These are phyloP conservation scores for Sarocladium oryzae DNA, from an alignment of 2,329 filamentous ascomycete genomes.

Conservation along the genomic window DNA sequence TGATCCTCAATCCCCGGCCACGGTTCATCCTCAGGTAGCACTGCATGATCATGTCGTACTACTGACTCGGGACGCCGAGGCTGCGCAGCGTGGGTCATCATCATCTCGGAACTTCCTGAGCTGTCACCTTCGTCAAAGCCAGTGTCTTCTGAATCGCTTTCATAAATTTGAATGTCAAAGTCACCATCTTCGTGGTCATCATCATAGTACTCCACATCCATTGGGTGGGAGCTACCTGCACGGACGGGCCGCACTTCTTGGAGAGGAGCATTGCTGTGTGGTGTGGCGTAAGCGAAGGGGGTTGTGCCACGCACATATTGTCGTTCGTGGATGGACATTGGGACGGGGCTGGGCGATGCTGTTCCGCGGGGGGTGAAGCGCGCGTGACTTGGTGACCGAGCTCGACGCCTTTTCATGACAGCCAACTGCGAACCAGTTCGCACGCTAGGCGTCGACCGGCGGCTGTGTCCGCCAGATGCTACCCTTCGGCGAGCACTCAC, in stretches of 20 bases:
- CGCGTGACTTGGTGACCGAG: slow-evolving; percentile 50
- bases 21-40: slow-evolving; percentile 45
- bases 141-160: slow-evolving; percentile 28
- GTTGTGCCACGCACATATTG: slow-evolving; percentile 36
- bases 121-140: slow-evolving; percentile 22
- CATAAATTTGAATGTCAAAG: slow-evolving; percentile 28
- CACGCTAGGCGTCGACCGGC: slow-evolving; percentile 25
- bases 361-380: slow-evolving; percentile 52
- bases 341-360: slow-evolving; percentile 38
- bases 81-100: slow-evolving; percentile 20
- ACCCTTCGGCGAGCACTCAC: slow-evolving; percentile 37
- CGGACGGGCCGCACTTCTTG: slow-evolving; percentile 30
- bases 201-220: slow-evolving; percentile 24
- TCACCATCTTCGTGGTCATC: slow-evolving; percentile 27
- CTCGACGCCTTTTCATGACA: slow-evolving; percentile 41
- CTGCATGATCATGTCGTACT: slow-evolving; percentile 15
- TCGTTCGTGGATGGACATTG: slow-evolving; percentile 27
- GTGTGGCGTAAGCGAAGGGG: slow-evolving; percentile 70
- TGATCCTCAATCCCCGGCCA: slow-evolving; percentile 52
- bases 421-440: slow-evolving; percentile 22
- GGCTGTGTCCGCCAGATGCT: slow-evolving; percentile 33
- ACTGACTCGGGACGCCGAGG: slow-evolving; percentile 17
- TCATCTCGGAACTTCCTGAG: slow-evolving; percentile 17
- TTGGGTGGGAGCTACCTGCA: slow-evolving; percentile 22
- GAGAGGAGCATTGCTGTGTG: slow-evolving; percentile 56